These are phyloP conservation scores for Isoetes engelmannii DNA, from an alignment of 83 land plant species.

Conservation along the genomic window DNA sequence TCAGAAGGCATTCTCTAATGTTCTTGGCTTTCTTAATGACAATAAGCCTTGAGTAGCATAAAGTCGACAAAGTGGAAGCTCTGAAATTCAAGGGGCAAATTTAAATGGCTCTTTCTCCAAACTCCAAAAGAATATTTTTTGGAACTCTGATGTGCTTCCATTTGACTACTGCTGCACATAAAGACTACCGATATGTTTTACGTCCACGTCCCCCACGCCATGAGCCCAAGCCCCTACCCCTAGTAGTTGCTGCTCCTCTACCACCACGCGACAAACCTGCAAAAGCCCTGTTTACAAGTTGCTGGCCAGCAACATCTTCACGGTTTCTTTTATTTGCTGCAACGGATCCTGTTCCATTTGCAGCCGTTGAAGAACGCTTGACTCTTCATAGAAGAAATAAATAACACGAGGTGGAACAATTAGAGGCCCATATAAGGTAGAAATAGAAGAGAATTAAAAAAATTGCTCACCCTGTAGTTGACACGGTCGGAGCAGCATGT, in stretches of 20 bases:
- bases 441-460: conserved; percentile 8
- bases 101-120: too few species aligned
- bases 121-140: too few species aligned
- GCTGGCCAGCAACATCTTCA: conserved; percentile 45
- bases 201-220: conserved; percentile 39
- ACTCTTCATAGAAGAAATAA: conserved; percentile 20
- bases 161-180: not conserved
- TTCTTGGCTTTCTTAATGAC: too few species aligned
- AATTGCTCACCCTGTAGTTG: conserved; percentile 30
- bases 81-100: too few species aligned
- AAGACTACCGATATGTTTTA: conserved; percentile 12
- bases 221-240: conserved; percentile 53
- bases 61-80: too few species aligned
- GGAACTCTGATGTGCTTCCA: not conserved
- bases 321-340: conserved; percentile 49
- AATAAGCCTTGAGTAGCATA: too few species aligned
- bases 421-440: not conserved
- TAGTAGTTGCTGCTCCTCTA: conserved; percentile 24
- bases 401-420: not conserved
- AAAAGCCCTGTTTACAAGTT: conserved; percentile 60
- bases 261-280: conserved; percentile 66
- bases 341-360: conserved; percentile 42
- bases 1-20: too few species aligned
- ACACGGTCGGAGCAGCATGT: conserved; percentile 30
- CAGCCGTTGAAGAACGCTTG: conserved; percentile 33